phyloP scores from a whole-genome alignment of 2,329 filamentous ascomycete species.

The Fusarium citri region DNA sequence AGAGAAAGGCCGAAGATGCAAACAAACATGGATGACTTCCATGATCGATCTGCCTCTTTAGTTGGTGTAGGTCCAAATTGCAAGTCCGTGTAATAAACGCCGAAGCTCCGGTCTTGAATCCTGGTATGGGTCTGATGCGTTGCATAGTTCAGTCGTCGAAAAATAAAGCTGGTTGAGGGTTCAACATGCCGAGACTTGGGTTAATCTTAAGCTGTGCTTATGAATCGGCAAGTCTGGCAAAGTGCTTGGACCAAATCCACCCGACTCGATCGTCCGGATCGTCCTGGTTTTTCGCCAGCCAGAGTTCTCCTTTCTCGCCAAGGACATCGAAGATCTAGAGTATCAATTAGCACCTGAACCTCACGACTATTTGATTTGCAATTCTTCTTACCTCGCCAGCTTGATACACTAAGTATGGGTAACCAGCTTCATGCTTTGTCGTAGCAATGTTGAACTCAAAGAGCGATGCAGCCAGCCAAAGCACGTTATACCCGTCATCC shows the following conservation, averaged over 20 bases:
- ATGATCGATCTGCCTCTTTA: conserved; percentile 25
- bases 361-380: too few relatives aligned
- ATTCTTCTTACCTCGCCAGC: conserved; percentile 80
- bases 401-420: conserved; percentile 95
- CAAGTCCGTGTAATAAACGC: conserved; percentile 44
- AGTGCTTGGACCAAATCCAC: conserved; percentile 99
- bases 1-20: conserved; percentile 33
- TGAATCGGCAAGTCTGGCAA: conserved; percentile 74
- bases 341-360: conserved; percentile 2
- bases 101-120: conserved; percentile 37
- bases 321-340: conserved; percentile 86
- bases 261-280: conserved; percentile 82
- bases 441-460: conserved; percentile 98
- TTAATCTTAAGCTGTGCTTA: conserved; percentile 40
- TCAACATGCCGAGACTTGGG: conserved; percentile 30
- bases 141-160: conserved; percentile 29
- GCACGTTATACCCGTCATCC: conserved; percentile 73
- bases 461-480: conserved; percentile 92
- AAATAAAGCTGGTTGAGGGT: conserved; percentile 23
- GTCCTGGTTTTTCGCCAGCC: conserved; percentile 97
- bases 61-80: conserved; percentile 34
- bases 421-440: conserved; percentile 90
- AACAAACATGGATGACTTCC: conserved; percentile 26
- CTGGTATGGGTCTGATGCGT: conserved; percentile 45
- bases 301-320: conserved; percentile 95